Evolutionary conservation across 164 flowering plant genomes (phyloP), one percentile per base, ranked within the genome.

Genomic region (Santalum album): DNA sequence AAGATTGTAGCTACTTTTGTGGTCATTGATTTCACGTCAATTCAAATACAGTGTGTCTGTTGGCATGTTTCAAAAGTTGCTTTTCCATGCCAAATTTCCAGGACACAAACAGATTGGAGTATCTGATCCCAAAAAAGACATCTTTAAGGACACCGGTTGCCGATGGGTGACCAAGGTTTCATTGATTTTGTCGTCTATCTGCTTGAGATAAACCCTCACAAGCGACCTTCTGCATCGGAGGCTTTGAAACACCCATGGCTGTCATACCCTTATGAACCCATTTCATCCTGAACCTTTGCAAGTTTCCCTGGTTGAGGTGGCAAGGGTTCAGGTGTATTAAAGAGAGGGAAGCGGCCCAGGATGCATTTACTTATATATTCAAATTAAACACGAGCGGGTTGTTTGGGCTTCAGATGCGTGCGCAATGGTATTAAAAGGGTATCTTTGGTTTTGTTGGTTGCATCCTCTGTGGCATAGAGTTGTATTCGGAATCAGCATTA

Each of bases 131-230:
- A 0, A 92, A 92, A 66, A 89, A 85, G 81, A 72, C 96, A 45
- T 92, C 99, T 26, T 63, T 92, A 18, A 77, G n/a, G 96, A 65
- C 99, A 87, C 58, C 77, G 99, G 21, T 64, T 87, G 56, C 97
- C 97, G 15, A 87, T 87, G 97, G 99, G 97, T 15, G 97, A 89
- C 58, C 91, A 85, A 71, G 99, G 96, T 16, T 89, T 92, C 70
- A 75, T 87, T 27, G 96, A 89, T 54, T 92, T 92, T 65, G 95
- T 92, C 57, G 75, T 69, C 32, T 82, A 85, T 72, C 73, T 89
- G 55, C 96, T 92, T 22, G 96, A 92, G 69, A 48, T 89, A 38
- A 89, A 87, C 69, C 99, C 99, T 19, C 75, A 72, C 69, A 87
- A 82, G 72, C 90, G 99, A 16, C 97, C 99, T 16, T 75, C 96